Conservation (phyloP, 1,284 basidiomycete species). For the Mycosarcoma maydis region DNA sequence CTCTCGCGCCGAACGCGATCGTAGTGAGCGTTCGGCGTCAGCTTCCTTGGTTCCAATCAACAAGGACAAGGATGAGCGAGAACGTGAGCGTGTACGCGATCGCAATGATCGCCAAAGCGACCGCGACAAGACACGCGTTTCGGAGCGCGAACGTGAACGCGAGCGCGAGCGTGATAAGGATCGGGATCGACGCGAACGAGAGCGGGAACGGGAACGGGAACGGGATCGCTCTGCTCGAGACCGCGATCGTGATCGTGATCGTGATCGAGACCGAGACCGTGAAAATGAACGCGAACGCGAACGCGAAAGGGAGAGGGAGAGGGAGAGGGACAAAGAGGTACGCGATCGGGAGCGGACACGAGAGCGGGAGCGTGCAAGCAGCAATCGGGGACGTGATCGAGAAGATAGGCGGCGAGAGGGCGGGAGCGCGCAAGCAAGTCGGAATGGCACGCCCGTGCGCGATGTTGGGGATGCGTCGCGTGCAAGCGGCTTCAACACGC, state of each 20-base stretch:
- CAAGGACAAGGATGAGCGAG: constrained; percentile 28
- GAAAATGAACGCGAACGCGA: constrained; percentile 15
- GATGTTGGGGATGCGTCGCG: constrained; percentile 11
- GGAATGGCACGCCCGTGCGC: constrained; percentile 26
- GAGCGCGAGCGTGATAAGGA: constrained; percentile 24
- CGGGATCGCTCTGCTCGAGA: constrained; percentile 23
- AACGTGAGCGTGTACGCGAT: constrained; percentile 8
- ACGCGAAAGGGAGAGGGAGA: constrained; percentile 17
- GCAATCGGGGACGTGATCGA: constrained; percentile 10
- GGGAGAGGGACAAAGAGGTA: constrained; percentile 2
- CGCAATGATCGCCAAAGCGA: constrained; percentile 22
- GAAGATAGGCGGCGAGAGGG: constrained; percentile 13
- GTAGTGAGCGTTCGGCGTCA: constrained; percentile 12
- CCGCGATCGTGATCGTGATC: constrained; percentile 22
- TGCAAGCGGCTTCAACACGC: constrained; percentile 15
- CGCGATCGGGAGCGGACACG: constrained; percentile 7
- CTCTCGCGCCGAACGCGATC: constrained; percentile 25
- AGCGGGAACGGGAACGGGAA: too few relatives aligned
- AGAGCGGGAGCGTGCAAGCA: constrained; percentile 8
- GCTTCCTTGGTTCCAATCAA: constrained; percentile 4
- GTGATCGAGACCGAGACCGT: constrained; percentile 9
- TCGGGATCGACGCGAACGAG: constrained; percentile 19
- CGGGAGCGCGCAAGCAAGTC: constrained; percentile 29
- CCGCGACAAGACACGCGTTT: constrained; percentile 20
- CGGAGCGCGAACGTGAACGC: constrained; percentile 26